Evolutionary conservation across 129 eudicot genomes (phyloP).

Genomic region (Pittosporum tobira): DNA sequence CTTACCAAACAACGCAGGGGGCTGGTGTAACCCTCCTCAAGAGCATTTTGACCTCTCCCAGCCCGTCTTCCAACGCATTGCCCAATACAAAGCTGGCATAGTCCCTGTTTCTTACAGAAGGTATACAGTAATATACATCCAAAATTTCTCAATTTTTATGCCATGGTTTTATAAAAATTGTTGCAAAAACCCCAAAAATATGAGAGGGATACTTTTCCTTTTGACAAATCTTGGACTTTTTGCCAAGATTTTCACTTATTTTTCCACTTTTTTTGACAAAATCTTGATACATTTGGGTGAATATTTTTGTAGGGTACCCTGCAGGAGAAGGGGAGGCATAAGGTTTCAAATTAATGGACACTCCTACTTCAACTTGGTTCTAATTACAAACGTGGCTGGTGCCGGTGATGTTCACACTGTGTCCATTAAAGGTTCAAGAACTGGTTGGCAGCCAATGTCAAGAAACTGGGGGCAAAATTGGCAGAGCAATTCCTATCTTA

Average conservation of each 20-base stretch:
- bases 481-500: constrained; percentile 72
- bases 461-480: constrained; percentile 97
- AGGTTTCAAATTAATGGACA: constrained; percentile 86
- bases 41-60: constrained; percentile 89
- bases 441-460: constrained; percentile 79
- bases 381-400: constrained; percentile 76
- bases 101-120: constrained; percentile 87
- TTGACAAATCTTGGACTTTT: neutral
- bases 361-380: constrained; percentile 74
- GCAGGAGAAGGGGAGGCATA: constrained; percentile 81
- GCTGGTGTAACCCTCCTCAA: constrained; percentile 89
- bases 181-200: too few relatives aligned
- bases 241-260: neutral
- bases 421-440: constrained; percentile 73
- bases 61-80: constrained; percentile 79
- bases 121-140: too few relatives aligned
- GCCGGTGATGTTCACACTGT: constrained; percentile 77
- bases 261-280: neutral
- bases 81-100: constrained; percentile 75
- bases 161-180: too few relatives aligned
- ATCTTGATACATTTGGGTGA: neutral
- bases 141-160: too few relatives aligned
- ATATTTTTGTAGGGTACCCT: constrained; percentile 63
- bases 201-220: neutral
- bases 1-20: constrained; percentile 63